phyloP scores from a whole-genome alignment of 2,329 filamentous ascomycete species.

The Neoscytalidium dimidiatum region DNA sequence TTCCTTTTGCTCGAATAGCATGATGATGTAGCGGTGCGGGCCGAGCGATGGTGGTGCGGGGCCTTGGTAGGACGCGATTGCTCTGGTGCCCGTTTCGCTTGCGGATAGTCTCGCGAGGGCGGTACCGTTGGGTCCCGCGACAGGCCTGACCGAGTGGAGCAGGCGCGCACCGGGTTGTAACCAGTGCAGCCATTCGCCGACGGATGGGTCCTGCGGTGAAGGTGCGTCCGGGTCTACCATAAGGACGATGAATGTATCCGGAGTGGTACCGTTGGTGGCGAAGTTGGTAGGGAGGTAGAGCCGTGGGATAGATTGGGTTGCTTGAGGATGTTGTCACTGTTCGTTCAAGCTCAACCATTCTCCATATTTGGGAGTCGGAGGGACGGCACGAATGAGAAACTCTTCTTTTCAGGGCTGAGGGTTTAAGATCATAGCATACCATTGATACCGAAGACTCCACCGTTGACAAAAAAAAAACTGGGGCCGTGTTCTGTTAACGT shows the following conservation, averaged over 20 bases:
- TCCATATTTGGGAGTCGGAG: background rate
- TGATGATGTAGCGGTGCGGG: constrained; percentile 22
- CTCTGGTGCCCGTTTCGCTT: background rate
- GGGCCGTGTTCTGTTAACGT: constrained; percentile 5
- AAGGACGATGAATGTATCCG: constrained; percentile 12
- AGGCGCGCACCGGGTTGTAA: constrained; percentile 11
- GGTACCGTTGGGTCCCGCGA: background rate
- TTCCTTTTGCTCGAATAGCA: constrained; percentile 9
- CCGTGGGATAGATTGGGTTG: background rate
- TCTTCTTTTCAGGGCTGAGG: background rate
- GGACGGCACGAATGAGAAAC: background rate
- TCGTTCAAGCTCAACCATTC: too few relatives aligned
- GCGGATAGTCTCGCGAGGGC: constrained; percentile 1
- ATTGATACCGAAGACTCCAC: constrained; percentile 8
- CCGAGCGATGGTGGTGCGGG: constrained; percentile 9
- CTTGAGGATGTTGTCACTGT: background rate
- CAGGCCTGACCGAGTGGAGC: background rate
- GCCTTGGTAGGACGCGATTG: constrained; percentile 9
- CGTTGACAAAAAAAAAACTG: constrained; percentile 10
- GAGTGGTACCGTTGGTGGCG: background rate
- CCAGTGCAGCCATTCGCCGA: constrained; percentile 19
- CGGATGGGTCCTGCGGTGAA: constrained; percentile 11
- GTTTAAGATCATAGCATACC: background rate
- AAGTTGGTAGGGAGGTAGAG: constrained; percentile 15
- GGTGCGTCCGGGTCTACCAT: constrained; percentile 22